Evolutionary conservation across 768 basidiomycete species (phyloP), one percentile per base, ranked within the genome.

Genomic region (Leccinellum rugosiceps): DNA sequence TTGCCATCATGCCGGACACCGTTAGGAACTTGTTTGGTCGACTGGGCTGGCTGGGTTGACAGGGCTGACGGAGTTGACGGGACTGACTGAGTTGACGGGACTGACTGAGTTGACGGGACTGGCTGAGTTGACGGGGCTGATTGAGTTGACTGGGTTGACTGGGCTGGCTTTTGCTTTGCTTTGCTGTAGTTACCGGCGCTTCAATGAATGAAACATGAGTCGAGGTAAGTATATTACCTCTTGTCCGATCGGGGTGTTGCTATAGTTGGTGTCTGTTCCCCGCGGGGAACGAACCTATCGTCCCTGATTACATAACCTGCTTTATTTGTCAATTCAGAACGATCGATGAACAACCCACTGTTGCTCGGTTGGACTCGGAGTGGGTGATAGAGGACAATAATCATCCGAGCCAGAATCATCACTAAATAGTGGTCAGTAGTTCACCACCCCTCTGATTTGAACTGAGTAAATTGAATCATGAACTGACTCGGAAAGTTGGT

Each of bases 271-370:
- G 0, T 3, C 9, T 3, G 30, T 11, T 25, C 0, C 43, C 62
- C 67, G 4, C 66, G 66, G 9, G 4, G 1, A 26, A 13, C 6
- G 25, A 61, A 60, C 51, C 62, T 52, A 34, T 34, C 32, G 17
- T 0, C 0, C 0, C 61, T 67, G 44, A 19, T 43, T 13, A 43
- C 13, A 34, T 41, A 21, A 13, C 4, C 19, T 25, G 9, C 4
- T 38, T 25, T n/a, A 38, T 21, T 15, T 10, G 14, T 23, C 6
- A 23, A 45, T 1, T 34, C 23, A 28, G 7, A 49, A 6, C 17
- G 10, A 23, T 3, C 6, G 6, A 8, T 17, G 26, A 15, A 9
- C 19, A 11, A 58, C 56, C 10, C 9, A 63, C 62, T 1, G 5
- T 19, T 19, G 4, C 44, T 28, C n/a, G 1, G 19, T 1, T 11